phyloP scores from a whole-genome alignment of 257 asterid species.

The Solanum chilense region DNA sequence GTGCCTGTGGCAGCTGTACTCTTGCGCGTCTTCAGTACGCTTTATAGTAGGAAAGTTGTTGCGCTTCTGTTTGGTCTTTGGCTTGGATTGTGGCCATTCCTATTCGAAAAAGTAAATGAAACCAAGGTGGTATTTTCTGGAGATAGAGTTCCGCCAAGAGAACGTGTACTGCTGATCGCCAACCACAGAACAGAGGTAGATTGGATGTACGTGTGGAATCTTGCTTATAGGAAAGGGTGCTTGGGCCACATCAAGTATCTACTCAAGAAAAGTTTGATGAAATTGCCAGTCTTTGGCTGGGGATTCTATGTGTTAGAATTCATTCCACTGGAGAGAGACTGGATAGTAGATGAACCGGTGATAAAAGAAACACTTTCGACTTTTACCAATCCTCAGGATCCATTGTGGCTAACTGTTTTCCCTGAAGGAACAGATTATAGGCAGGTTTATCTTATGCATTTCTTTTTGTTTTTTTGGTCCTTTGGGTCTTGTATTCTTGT shows the following conservation, averaged over 20 bases:
- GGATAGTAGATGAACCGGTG: conserved; percentile 57
- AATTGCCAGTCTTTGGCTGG: conserved; percentile 82
- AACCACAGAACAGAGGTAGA: conserved; percentile 90
- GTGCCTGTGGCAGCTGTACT: conserved; percentile 54
- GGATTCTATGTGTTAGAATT: conserved; percentile 71
- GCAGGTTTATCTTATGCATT: conserved; percentile 17
- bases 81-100: conserved; percentile 86
- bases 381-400: conserved; percentile 51
- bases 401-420: conserved; percentile 79
- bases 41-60: conserved; percentile 45
- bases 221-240: conserved; percentile 62
- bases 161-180: conserved; percentile 60
- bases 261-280: conserved; percentile 83
- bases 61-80: conserved; percentile 68
- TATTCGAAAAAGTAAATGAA: conserved; percentile 59
- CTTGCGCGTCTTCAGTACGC: conserved; percentile 45
- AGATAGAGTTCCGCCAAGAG: conserved; percentile 44
- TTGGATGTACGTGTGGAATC: conserved; percentile 96
- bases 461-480: background rate
- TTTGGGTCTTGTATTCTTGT: background rate
- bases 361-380: conserved; percentile 40
- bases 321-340: conserved; percentile 71
- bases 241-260: conserved; percentile 61
- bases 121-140: conserved; percentile 75
- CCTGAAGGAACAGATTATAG: conserved; percentile 97